Percentiles rank a stretch among this genome's conserved stretches.
Conservation (phyloP, 148 eudicot species). For the Fagopyrum esculentum region DNA sequence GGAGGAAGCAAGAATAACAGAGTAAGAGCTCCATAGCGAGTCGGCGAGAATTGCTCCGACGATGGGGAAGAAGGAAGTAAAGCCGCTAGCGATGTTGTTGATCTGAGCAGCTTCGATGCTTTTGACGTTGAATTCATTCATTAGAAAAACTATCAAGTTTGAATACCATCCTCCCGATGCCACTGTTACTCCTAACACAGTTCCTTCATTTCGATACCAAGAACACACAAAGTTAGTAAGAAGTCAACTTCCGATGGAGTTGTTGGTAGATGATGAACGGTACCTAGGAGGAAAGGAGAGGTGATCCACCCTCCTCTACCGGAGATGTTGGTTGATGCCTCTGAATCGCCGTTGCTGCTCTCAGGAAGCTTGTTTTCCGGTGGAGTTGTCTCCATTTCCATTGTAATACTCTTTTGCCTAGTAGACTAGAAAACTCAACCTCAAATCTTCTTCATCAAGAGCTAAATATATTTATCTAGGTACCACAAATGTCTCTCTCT, state of each 20-base stretch:
- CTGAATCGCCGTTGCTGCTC: neutral
- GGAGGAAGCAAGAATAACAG: conserved; percentile 30
- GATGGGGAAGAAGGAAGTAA: conserved; percentile 39
- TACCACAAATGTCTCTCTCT: too few species aligned
- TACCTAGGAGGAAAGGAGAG: conserved; percentile 40
- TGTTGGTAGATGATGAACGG: too few species aligned
- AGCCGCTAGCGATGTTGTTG: conserved; percentile 37
- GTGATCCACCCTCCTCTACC: conserved; percentile 35
- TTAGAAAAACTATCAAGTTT: conserved; percentile 41
- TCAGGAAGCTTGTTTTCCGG: neutral
- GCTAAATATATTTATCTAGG: too few species aligned
- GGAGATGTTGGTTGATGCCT: neutral
- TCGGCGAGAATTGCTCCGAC: conserved; percentile 53
- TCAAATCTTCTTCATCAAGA: too few species aligned
- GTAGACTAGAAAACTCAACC: too few species aligned
- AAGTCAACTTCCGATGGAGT: too few species aligned
- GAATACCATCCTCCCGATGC: conserved; percentile 39
- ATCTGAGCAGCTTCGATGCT: conserved; percentile 43
- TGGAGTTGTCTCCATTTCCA: neutral
- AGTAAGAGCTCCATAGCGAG: conserved; percentile 39
- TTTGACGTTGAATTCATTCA: conserved; percentile 36
- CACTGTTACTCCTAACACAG: conserved; percentile 33
- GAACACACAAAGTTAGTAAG: too few species aligned
- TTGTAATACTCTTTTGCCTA: too few species aligned
- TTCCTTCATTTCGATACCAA: conserved; percentile 20